Base-by-base conservation (phyloP, 2,329 filamentous ascomycete species). In the Rasamsonia emersonii region DNA sequence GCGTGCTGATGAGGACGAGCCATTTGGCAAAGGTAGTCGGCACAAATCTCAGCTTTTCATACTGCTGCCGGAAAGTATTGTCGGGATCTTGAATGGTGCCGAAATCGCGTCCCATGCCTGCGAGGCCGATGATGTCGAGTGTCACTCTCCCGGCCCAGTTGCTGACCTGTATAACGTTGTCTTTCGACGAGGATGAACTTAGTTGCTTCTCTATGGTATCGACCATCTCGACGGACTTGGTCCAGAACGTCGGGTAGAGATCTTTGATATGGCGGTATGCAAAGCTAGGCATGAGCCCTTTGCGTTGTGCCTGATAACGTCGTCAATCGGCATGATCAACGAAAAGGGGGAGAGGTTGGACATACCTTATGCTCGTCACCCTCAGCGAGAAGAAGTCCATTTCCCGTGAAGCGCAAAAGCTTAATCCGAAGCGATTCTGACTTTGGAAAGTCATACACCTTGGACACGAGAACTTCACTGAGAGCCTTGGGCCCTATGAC, bases 181-280 rank as follows among this genome's bases (percentile, higher is more conserved):
- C 49, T 7, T 59, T 44, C 9, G 54, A 4, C 37, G 40, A 15
- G 41, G 49, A 35, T 54, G n/a, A n/a, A n/a, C n/a, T 65, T 38
- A 68, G 42, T 39, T 52, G 68, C 50, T 41, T 56, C 50, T 44
- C 61, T 35, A 93, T 78, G 30, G 71, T 69, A 13, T 71, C 57
- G 4, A 78, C 75, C 45, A 79, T 72, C 51, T 89, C 79, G 5
- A 71, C 58, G 1, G 79, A 73, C 59, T 93, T 93, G 13, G 61
- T 48, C 86, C 86, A 94, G 57, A 95, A 93, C 4, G 82, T 62
- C 0, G 85, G 80, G 46, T 93, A 91, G 10, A 94, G 63, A 37
- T 89, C 73, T 52, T 91, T 93, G 53, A 93, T 68, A 47, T 93
- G 83, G 14, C 86, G 74, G 50, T 85, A 93, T n/a, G 77, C 71